Base-by-base conservation (phyloP, 176 grass and related monocot genomes). In the Zizania latifolia region DNA sequence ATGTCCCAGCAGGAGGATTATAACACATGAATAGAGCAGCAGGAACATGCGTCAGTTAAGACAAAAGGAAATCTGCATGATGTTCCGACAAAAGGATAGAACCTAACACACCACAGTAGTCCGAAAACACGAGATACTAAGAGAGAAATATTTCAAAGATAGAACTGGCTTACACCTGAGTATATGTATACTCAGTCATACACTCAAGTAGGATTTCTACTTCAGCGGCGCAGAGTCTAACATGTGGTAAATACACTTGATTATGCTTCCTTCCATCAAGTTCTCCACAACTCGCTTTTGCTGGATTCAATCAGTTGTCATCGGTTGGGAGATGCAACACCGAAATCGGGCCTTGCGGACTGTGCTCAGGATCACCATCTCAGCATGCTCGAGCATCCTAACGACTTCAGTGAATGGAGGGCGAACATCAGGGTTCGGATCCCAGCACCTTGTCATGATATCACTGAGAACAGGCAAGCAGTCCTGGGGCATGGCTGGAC, bases 271-370 rank as follows among this genome's bases (percentile, higher is more conserved):
- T 79, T 66, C 28, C 34, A 57, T 30, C 31, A n/a, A 66, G 67
- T 59, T 43, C 19, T 57, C 65, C 16, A 56, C 32, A 17, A 10
- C 27, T 67, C 35, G 65, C 13, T 66, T 64, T 23, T 67, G 50
- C 29, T 10, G 35, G 58, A 38, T 85, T 85, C 68, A 85, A 23
- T 85, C 76, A 10, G 76, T 74, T 43, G 83, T 85, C 83, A 79
- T 85, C 2, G 83, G 83, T 36, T 85, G 83, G 76, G 83, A 79
- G 29, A 85, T 79, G 76, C 83, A 85, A 66, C 83, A 85, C 58
- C 83, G 76, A 71, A 85, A 85, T 41, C 83, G 68, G 21, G 83
- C 83, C 83, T 79, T 79, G 76, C 83, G 83, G 68, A 79, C 83
- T 10, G 83, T 79, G 29, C 76, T 85, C 58, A 85, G 22, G 40